These are phyloP conservation scores for Podospora sp. DNA, from an alignment of 495 filamentous ascomycete genomes.

Conservation along the genomic window DNA sequence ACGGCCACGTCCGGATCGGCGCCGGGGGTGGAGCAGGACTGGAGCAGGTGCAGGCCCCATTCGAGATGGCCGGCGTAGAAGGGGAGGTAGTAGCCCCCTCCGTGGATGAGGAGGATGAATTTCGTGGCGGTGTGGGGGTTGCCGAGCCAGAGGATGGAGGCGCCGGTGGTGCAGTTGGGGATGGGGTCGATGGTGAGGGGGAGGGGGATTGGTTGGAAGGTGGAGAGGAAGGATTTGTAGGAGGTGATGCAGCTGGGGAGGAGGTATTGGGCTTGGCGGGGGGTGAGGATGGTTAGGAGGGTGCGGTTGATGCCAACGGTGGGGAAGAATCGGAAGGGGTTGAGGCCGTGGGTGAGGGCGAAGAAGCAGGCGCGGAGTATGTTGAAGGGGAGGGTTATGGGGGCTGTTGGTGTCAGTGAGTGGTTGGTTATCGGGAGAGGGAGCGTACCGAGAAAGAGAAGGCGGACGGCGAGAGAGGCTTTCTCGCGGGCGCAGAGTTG, in stretches of 20 bases:
- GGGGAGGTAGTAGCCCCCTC: conserved; percentile 25
- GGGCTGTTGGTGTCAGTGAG: neutral
- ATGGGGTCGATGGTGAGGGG: conserved; percentile 4
- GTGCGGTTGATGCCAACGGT: neutral
- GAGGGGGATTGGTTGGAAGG: neutral
- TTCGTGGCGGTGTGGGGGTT: conserved; percentile 25
- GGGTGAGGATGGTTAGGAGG: neutral
- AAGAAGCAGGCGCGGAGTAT: neutral
- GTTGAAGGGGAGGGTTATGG: neutral
- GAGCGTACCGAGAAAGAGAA: neutral
- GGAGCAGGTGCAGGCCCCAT: neutral
- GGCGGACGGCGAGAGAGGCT: neutral
- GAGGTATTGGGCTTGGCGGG: neutral
- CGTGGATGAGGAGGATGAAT: conserved; percentile 30
- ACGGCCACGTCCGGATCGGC: conserved; percentile 22
- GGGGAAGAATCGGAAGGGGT: neutral
- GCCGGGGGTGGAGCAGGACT: neutral
- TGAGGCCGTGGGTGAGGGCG: neutral
- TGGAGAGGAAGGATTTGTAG: neutral
- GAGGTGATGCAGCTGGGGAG: neutral
- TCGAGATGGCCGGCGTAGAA: conserved; percentile 23
- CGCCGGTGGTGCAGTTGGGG: neutral
- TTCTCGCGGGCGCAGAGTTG: neutral
- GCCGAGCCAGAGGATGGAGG: conserved; percentile 29
- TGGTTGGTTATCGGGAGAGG: too few species aligned